phyloP scores from a whole-genome alignment of 768 basidiomycete species.

The Royoungia palumana region DNA sequence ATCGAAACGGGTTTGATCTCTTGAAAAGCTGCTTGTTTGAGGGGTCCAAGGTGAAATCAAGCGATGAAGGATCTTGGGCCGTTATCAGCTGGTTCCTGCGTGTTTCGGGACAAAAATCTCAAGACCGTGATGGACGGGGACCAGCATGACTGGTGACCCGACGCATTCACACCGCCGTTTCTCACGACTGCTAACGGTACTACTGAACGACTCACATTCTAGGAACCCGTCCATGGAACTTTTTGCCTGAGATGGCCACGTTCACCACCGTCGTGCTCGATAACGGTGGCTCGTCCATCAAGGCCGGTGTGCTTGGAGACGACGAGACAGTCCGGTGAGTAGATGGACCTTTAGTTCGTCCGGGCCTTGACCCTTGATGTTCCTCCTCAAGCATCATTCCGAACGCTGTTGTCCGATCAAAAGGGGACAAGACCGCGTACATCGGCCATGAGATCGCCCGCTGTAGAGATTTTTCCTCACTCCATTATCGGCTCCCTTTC shows the following conservation, averaged over 20 bases:
- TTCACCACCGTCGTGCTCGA: conserved; percentile 65
- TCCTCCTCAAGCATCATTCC: conserved; percentile 52
- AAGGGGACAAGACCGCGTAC: conserved; percentile 78
- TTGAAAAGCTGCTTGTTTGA: conserved; percentile 1
- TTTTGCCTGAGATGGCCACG: conserved; percentile 1
- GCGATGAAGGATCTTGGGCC: not conserved
- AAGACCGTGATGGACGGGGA: conserved; percentile 3
- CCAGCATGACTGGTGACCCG: no score
- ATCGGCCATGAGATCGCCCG: conserved; percentile 79
- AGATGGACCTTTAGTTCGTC: not conserved
- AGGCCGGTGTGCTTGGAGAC: conserved; percentile 54
- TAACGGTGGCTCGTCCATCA: conserved; percentile 84
- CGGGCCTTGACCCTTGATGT: not conserved
- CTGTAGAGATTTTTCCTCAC: conserved; percentile 76
- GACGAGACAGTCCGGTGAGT: conserved; percentile 28
- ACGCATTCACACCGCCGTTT: not conserved
- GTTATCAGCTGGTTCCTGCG: not conserved
- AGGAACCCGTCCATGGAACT: no score
- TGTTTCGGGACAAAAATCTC: not conserved
- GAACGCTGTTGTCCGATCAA: conserved; percentile 84
- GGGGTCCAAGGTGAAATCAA: conserved; percentile 4
- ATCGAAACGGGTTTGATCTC: no score
- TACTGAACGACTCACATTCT: no score
- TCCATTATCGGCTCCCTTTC: conserved; percentile 81
- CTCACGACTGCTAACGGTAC: conserved; percentile 8